Base-by-base conservation (phyloP, 345 rosid genomes). In the Corchorus olitorius region DNA sequence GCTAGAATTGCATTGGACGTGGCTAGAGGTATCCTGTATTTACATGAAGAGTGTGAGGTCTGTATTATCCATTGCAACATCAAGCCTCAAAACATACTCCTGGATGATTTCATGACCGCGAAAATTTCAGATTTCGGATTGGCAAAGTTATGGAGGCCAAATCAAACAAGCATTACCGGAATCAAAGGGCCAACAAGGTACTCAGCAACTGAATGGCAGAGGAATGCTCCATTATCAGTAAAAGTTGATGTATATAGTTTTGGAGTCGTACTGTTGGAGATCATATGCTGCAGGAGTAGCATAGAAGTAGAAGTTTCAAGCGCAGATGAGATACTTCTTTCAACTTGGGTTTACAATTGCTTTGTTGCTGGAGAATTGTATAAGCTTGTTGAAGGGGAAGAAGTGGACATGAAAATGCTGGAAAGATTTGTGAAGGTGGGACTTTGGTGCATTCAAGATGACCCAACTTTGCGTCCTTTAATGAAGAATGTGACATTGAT, bases 31-130 rank as follows among this genome's bases (percentile, higher is more conserved):
- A 77, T 84, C 9, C 75, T 81, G 14, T 87, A 87, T 39, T 82
- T 84, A 35, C 90, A 87, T 45, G 86, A 87, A 50, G 90, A 84
- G 39, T 87, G 90, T 17, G 82, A 76, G 66, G 78, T 66, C 3
- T 76, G 81, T 80, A 84, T 87, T 54, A 61, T 87, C 49, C 89
- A 87, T 19, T 87, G 88, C 14, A 86, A 87, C 73, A 77, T 87
- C 60, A 84, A 84, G 79, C 89, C 88, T 0, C 86, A 83, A 45
- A 87, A 87, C 52, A 82, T 87, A 52, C 84, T 87, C 37, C 77
- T 87, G 14, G 90, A 84, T 45, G 84, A 74, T 37, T 69, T 76
- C 7, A 77, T 76, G 70, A 68, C 64, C 12, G 88, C 90, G 13
- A 81, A 79, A 70, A 85, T 87, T 37, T 84, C 76, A 10, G 76